Conservation (phyloP, 225 moss, liverwort and hornwort species). For the Sphagnum tenellum region DNA sequence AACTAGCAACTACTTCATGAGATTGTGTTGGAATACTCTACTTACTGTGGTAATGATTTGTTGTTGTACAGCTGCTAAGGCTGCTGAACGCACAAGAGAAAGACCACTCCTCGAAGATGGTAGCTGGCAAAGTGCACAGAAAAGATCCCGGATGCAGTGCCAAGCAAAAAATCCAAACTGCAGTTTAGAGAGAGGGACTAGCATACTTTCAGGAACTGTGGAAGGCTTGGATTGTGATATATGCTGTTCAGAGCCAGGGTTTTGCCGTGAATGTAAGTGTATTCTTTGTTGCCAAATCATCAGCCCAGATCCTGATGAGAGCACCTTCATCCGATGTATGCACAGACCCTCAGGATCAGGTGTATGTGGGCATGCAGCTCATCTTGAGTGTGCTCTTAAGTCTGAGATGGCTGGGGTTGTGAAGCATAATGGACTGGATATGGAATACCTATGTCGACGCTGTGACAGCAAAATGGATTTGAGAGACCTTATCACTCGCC, state of each 20-base stretch:
- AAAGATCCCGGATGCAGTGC: conserved; percentile 44
- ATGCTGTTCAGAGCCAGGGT: conserved; percentile 68
- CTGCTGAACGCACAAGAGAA: conserved; percentile 30
- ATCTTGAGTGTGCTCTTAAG: conserved; percentile 69
- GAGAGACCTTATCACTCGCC: conserved; percentile 39
- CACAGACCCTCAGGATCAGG: conserved; percentile 34
- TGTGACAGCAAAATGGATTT: conserved; percentile 72
- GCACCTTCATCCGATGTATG: conserved; percentile 45
- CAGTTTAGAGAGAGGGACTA: conserved; percentile 31
- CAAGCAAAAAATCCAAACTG: conserved; percentile 51
- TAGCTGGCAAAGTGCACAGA: conserved; percentile 9
- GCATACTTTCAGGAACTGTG: conserved; percentile 12
- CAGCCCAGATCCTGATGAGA: conserved; percentile 29
- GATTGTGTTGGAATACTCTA: not conserved
- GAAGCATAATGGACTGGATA: conserved; percentile 40
- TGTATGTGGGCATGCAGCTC: conserved; percentile 70
- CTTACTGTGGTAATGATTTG: not conserved
- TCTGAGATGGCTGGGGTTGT: conserved; percentile 60
- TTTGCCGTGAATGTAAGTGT: conserved; percentile 74
- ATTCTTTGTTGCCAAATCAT: conserved; percentile 63
- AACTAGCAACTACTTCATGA: not conserved
- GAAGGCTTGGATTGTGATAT: conserved; percentile 39
- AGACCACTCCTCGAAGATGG: conserved; percentile 13
- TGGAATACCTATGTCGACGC: conserved; percentile 83
- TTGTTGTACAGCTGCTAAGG: conserved; percentile 23